phyloP scores from a whole-genome alignment of 805 yeast genomes.

The Millerozyma acaciae region DNA sequence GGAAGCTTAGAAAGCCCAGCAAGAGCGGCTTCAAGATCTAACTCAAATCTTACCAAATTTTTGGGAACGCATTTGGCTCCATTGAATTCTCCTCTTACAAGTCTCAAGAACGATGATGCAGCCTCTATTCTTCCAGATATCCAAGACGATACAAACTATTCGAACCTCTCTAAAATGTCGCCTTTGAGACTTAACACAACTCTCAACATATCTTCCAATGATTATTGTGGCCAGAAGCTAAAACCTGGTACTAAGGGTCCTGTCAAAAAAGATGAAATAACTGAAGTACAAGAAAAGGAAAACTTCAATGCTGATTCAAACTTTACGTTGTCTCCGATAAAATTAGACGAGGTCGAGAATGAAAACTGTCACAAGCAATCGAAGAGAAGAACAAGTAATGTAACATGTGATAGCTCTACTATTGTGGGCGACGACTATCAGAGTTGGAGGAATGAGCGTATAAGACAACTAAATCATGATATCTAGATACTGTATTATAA shows the following conservation, averaged over 20 bases:
- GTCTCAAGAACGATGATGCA: conserved; percentile 2
- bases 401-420: conserved; percentile 34
- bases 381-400: conserved; percentile 13
- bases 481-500: neutral
- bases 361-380: neutral
- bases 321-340: conserved; percentile 2
- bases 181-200: conserved; percentile 10
- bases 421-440: conserved; percentile 39
- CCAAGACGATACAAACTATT: conserved; percentile 4
- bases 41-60: conserved; percentile 4
- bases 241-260: too few relatives aligned
- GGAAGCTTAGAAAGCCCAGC: conserved; percentile 9
- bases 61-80: conserved; percentile 12
- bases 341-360: neutral
- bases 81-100: conserved; percentile 15
- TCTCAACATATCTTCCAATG: conserved; percentile 1
- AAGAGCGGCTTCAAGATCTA: conserved; percentile 3
- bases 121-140: conserved; percentile 1
- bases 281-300: conserved; percentile 1
- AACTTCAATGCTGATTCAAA: conserved; percentile 1
- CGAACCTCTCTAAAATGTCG: conserved; percentile 9
- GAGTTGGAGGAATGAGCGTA: conserved; percentile 36
- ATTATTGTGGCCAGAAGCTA: too few relatives aligned
- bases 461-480: conserved; percentile 19
- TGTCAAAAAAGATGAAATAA: neutral